These are phyloP conservation scores for Pisolithus marmoratus DNA, from an alignment of 768 basidiomycete genomes.

Conservation along the genomic window DNA sequence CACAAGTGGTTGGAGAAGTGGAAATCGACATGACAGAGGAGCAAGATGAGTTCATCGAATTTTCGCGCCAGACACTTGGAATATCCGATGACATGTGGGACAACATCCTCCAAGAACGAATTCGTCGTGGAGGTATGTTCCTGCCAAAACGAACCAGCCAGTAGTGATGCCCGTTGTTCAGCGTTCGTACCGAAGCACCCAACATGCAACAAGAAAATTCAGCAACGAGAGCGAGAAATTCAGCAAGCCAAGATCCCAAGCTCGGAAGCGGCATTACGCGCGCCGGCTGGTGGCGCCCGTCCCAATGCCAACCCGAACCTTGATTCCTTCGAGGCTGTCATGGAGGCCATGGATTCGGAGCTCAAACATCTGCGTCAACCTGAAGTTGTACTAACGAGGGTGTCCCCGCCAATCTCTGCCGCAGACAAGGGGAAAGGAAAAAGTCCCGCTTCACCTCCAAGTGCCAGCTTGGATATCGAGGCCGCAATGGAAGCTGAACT, in stretches of 20 bases:
- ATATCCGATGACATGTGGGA: conserved; percentile 86
- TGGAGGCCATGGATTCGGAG: conserved; percentile 92
- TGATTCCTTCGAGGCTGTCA: conserved; percentile 92
- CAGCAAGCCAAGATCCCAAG: background rate
- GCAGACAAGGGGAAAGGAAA: conserved; percentile 47
- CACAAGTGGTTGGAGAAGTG: conserved; percentile 75
- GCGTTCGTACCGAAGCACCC: conserved; percentile 51
- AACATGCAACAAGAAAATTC: conserved; percentile 4
- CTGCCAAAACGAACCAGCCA: conserved; percentile 2
- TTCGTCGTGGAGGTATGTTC: conserved; percentile 70
- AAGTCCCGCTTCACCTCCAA: conserved; percentile 25
- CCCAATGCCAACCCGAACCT: conserved; percentile 61
- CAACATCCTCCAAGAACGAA: conserved; percentile 76
- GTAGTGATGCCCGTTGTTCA: conserved; percentile 21
- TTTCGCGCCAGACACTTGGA: conserved; percentile 87
- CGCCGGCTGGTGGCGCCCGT: conserved; percentile 30
- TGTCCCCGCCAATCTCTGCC: conserved; percentile 4
- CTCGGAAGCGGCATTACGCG: conserved; percentile 21
- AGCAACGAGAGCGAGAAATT: background rate
- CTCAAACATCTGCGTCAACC: conserved; percentile 44
- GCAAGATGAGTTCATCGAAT: conserved; percentile 91
- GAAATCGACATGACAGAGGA: conserved; percentile 93
- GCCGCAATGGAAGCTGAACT: conserved; percentile 89
- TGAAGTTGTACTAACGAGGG: conserved; percentile 11
- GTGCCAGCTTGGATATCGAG: conserved; percentile 62